These are phyloP conservation scores for Ophiostoma perfectum DNA, from an alignment of 2,329 filamentous ascomycete genomes.

Conservation along the genomic window DNA sequence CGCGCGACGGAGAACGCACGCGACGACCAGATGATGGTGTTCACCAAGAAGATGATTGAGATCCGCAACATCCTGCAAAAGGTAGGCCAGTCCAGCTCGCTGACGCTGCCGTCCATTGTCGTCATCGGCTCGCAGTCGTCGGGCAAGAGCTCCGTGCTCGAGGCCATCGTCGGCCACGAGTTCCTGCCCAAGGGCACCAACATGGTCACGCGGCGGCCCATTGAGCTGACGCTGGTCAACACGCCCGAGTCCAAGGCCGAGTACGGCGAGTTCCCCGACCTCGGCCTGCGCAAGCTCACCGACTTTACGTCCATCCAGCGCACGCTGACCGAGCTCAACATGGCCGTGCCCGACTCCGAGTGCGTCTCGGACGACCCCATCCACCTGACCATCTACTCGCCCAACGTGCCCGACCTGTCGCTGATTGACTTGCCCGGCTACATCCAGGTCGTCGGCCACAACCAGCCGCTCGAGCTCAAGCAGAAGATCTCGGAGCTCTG, in stretches of 20 bases:
- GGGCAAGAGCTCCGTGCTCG: constrained; percentile 93
- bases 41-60: constrained; percentile 99
- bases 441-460: constrained; percentile 88
- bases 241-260: constrained; percentile 81
- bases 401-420: constrained; percentile 89
- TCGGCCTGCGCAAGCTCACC: constrained; percentile 81
- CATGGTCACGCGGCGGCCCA: constrained; percentile 94
- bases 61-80: constrained; percentile 87
- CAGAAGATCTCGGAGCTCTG: constrained; percentile 94
- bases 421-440: constrained; percentile 96
- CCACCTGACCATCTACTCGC: constrained; percentile 90
- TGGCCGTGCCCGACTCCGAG: constrained; percentile 82
- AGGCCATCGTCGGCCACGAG: constrained; percentile 95
- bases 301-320: constrained; percentile 91
- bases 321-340: constrained; percentile 88
- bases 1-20: constrained; percentile 61
- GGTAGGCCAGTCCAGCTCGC: constrained; percentile 81
- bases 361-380: constrained; percentile 97
- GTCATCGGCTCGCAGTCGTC: constrained; percentile 98
- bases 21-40: constrained; percentile 98
- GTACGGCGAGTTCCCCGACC: constrained; percentile 92
- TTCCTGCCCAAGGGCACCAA: constrained; percentile 97
- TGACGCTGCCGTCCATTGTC: constrained; percentile 94
- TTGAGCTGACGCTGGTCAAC: constrained; percentile 93
- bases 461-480: constrained; percentile 86